phyloP scores from a whole-genome alignment of 345 rosid species.

The Carallia pectinifolia region DNA sequence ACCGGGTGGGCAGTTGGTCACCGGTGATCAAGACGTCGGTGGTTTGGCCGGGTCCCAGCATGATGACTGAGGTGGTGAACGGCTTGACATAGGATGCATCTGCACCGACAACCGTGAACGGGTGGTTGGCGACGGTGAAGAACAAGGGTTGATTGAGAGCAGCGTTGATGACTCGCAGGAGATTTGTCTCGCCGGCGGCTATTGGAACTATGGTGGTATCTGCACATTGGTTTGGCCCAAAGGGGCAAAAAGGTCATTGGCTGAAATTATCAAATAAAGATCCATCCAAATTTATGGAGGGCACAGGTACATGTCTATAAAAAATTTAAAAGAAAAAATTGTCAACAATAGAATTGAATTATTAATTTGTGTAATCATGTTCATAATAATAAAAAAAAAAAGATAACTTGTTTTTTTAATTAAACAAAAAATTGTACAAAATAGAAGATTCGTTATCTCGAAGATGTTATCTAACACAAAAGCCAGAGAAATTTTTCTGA shows the following conservation, averaged over 20 bases:
- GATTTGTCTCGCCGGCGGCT: slow-evolving; percentile 69
- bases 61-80: slow-evolving; percentile 67
- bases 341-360: too few species aligned
- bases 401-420: too few species aligned
- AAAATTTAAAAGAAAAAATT: too few species aligned
- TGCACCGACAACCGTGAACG: slow-evolving; percentile 83
- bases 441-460: too few species aligned
- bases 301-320: too few species aligned
- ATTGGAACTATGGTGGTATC: slow-evolving; percentile 70
- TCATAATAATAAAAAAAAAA: too few species aligned
- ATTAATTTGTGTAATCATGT: too few species aligned
- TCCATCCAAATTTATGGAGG: too few species aligned
- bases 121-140: slow-evolving; percentile 80
- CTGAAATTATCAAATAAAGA: too few species aligned
- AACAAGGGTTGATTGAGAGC: slow-evolving; percentile 82
- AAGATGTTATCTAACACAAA: too few species aligned
- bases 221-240: slow-evolving; percentile 26
- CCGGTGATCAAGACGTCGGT: slow-evolving; percentile 81
- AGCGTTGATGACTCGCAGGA: slow-evolving; percentile 76
- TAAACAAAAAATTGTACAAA: too few species aligned
- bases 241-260: neutral
- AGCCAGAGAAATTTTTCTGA: too few species aligned
- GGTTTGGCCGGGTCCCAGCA: slow-evolving; percentile 95
- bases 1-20: slow-evolving; percentile 59
- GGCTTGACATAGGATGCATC: slow-evolving; percentile 83